Base-by-base conservation (phyloP, 495 filamentous ascomycete genomes). In the Penicillium macrosclerotiorum region DNA sequence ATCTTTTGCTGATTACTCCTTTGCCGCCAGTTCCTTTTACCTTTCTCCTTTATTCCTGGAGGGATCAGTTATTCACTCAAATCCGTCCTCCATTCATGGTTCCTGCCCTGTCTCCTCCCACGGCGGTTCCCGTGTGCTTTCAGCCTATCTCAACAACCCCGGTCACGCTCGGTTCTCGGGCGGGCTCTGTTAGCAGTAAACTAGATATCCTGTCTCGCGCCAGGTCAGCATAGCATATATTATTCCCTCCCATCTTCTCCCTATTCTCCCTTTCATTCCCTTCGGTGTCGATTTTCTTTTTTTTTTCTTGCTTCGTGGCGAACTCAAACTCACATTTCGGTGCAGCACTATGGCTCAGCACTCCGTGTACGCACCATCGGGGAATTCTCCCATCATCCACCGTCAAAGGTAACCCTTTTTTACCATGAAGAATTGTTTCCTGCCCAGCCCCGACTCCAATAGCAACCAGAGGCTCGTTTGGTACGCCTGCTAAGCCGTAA, bases 331-430 rank as follows among this genome's bases (percentile, higher is more conserved):
- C 63, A 72, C 54, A 44, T n/a, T 40, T 37, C 26, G n/a, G 35
- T 64, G 49, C 57, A 62, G 55, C 45, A 57, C 58, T 29, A 60
- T 70, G 48, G 58, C 66, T 42, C 65, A 63, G 9, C 66, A 68
- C 29, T 46, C 55, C 25, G 55, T 65, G 43, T 72, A 70, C 40
- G 58, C 49, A 30, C 40, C 57, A 45, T 54, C 69, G 30, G 56
- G 58, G n/a, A 57, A 55, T 34, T 26, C 55, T 45, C 66, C 69
- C 32, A 49, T 68, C 33, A 59, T 71, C 23, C 72, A 70, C 48
- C 69, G 71, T 25, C 64, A 60, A 74, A 74, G 71, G 71, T 74
- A 71, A n/a, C n/a, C n/a, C n/a, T n/a, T 38, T 59, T 57, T 44
- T 34, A 44, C 60, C 46, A 52, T 41, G 52, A 23, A 18, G 29